phyloP scores from a whole-genome alignment of 768 basidiomycete species.

The Arthromyces matolae region DNA sequence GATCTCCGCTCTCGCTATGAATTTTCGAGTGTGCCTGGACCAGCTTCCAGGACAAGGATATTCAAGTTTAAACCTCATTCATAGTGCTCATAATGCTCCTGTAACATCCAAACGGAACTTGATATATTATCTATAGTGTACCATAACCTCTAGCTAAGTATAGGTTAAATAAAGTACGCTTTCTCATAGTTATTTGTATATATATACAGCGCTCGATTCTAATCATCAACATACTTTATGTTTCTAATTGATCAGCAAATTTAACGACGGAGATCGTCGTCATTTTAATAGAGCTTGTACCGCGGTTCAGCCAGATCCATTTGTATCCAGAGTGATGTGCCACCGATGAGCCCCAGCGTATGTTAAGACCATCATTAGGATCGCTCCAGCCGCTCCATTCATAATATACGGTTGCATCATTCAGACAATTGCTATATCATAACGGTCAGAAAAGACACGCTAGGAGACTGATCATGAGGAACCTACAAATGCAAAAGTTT shows the following conservation, averaged over 20 bases:
- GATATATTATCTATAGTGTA: background rate
- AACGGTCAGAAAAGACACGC: background rate
- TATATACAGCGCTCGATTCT: background rate
- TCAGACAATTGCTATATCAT: conserved; percentile 38
- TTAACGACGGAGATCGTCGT: conserved; percentile 29
- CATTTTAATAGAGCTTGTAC: conserved; percentile 28
- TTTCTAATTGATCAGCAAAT: conserved; percentile 37
- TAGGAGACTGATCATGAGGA: background rate
- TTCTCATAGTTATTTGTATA: background rate
- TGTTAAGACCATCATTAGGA: conserved; percentile 32
- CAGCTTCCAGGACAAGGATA: conserved; percentile 13
- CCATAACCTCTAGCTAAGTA: too few relatives aligned
- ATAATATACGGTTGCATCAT: conserved; percentile 36
- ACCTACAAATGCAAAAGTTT: conserved; percentile 51
- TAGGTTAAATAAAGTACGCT: background rate
- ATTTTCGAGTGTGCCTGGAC: conserved; percentile 22
- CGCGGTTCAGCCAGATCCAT: conserved; percentile 47
- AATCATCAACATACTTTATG: background rate
- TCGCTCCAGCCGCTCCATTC: conserved; percentile 47
- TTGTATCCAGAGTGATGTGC: conserved; percentile 45
- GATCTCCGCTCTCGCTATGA: conserved; percentile 30
- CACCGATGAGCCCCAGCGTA: conserved; percentile 43
- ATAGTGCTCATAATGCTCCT: too few relatives aligned
- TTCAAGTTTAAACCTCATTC: conserved; percentile 29
- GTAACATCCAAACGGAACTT: too few relatives aligned